Conservation (phyloP, 768 basidiomycete species). For the Rhizopogon rudus region DNA sequence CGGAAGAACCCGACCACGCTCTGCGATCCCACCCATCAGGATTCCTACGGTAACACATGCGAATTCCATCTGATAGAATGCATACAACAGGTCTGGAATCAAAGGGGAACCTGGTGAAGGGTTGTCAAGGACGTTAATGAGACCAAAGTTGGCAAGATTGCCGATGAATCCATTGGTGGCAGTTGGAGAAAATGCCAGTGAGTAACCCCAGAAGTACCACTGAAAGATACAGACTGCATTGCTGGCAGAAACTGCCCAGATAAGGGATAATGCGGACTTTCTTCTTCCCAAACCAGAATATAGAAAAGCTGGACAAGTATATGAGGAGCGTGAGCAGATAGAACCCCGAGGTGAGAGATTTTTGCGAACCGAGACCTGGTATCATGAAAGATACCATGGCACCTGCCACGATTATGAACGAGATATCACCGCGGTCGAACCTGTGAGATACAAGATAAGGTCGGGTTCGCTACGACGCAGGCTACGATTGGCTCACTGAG, state of each 20-base stretch:
- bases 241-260: constrained; percentile 69
- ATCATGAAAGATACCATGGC: constrained; percentile 77
- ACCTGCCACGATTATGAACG: constrained; percentile 65
- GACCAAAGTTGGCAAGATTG: constrained; percentile 74
- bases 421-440: constrained; percentile 67
- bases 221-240: constrained; percentile 77
- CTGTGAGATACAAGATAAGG: constrained; percentile 25
- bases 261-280: constrained; percentile 66
- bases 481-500: constrained; percentile 21
- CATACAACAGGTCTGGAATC: constrained; percentile 79
- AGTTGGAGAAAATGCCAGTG: constrained; percentile 74
- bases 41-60: constrained; percentile 78
- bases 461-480: constrained; percentile 3
- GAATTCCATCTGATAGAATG: constrained; percentile 86
- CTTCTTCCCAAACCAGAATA: constrained; percentile 70
- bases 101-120: constrained; percentile 78
- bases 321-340: background rate
- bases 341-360: constrained; percentile 2
- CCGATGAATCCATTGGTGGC: constrained; percentile 76
- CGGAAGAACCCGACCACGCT: constrained; percentile 80
- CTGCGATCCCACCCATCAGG: constrained; percentile 76
- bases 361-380: constrained; percentile 56
- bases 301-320: constrained; percentile 47
- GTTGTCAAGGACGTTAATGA: constrained; percentile 62
- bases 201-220: constrained; percentile 85